A percentile compares a stretch with the other conserved stretches of the same genome.
phyloP scores from a whole-genome alignment of 179 eudicot genomes.

The Nepenthes alata region DNA sequence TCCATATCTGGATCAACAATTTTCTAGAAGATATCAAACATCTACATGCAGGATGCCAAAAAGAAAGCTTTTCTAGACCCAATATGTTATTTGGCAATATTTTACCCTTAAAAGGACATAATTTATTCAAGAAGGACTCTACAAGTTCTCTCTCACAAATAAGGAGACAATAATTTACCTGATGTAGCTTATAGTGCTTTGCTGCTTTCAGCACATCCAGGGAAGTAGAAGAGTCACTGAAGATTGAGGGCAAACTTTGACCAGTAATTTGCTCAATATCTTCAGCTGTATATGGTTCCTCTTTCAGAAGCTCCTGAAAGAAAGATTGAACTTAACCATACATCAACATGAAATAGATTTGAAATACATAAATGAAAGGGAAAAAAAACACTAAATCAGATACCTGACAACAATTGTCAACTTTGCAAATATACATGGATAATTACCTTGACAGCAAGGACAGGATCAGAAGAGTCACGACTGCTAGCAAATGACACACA shows the following conservation, averaged over 20 bases:
- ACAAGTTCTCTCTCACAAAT: neutral
- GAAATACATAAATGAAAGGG: too few relatives aligned
- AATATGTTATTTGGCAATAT: too few relatives aligned
- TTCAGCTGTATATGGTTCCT: constrained; percentile 71
- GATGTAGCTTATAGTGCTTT: constrained; percentile 63
- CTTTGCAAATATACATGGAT: neutral
- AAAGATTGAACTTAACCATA: neutral
- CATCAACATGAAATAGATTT: too few relatives aligned
- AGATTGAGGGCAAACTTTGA: constrained; percentile 41
- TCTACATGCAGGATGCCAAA: too few relatives aligned
- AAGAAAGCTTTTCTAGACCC: too few relatives aligned
- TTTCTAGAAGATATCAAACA: too few relatives aligned
- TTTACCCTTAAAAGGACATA: too few relatives aligned
- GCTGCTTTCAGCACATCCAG: constrained; percentile 87
- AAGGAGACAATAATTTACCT: constrained; percentile 26
- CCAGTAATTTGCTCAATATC: constrained; percentile 64
- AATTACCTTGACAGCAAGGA: constrained; percentile 80
- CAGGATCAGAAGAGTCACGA: constrained; percentile 77
- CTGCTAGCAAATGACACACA: constrained; percentile 70
- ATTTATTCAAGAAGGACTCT: neutral
- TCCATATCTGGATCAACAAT: too few relatives aligned
- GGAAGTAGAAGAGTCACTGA: constrained; percentile 69
- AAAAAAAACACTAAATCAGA: too few relatives aligned
- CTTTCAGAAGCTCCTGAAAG: constrained; percentile 60
- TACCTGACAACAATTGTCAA: too few relatives aligned